A percentile compares a stretch with the other conserved stretches of the same genome.
Conservation (phyloP, 306 rosid genomes). For the Trifolium subterraneum region DNA sequence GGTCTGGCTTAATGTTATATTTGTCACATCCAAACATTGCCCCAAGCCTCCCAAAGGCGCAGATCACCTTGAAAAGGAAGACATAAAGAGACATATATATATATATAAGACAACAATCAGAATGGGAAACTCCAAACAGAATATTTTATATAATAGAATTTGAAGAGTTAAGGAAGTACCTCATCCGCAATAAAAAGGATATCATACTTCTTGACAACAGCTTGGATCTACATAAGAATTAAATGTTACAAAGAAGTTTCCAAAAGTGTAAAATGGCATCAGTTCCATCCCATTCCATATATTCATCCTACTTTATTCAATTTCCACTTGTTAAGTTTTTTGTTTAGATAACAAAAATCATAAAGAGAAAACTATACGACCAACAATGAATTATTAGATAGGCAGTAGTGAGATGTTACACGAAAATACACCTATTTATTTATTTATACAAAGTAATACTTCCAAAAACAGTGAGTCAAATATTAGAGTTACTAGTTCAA, state of each 20-base stretch:
- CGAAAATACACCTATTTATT: constrained; percentile 3
- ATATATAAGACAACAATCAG: constrained; percentile 32
- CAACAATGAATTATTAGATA: constrained; percentile 11
- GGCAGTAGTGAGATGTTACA: constrained; percentile 5
- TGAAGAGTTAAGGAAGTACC: constrained; percentile 52
- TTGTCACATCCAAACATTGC: constrained; percentile 88
- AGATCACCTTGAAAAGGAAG: constrained; percentile 66
- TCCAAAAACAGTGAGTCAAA: not conserved
- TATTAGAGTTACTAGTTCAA: not conserved
- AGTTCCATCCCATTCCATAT: not conserved
- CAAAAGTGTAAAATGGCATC: constrained; percentile 4
- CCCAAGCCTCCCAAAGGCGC: constrained; percentile 97
- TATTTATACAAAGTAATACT: not conserved
- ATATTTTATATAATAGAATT: constrained; percentile 5
- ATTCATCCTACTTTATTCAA: constrained; percentile 14
- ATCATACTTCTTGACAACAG: constrained; percentile 89
- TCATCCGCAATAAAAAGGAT: constrained; percentile 96
- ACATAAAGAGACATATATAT: constrained; percentile 19
- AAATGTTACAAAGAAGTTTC: constrained; percentile 9
- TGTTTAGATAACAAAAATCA: constrained; percentile 8
- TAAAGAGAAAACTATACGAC: constrained; percentile 11
- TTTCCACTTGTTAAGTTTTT: constrained; percentile 8
- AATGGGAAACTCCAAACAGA: constrained; percentile 30
- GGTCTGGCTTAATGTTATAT: constrained; percentile 91
- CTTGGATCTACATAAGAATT: constrained; percentile 74